Base-by-base conservation (phyloP, 2,329 filamentous ascomycete genomes). In the Talaromyces sp. region DNA sequence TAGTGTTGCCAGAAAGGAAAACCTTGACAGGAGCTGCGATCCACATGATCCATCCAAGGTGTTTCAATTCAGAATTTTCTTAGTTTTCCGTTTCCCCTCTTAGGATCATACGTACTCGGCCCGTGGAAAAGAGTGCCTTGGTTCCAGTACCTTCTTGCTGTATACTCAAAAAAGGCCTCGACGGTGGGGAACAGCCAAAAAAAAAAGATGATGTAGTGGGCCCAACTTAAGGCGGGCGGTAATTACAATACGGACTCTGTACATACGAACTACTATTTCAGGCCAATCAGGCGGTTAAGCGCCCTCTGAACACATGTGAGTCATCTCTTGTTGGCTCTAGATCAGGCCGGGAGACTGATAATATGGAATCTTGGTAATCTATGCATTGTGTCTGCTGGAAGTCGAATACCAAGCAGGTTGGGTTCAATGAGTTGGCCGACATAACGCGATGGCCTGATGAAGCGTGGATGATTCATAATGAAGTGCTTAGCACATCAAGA, bases 11-110 rank as follows among this genome's bases (percentile, higher is more conserved):
- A 53, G 29, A 34, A 31, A 51, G 40, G 31, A 64, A 64, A 64
- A 64, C 51, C 62, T 61, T 61, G 31, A 61, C 58, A 61, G 45
- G 22, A 38, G 22, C 36, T 19, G 4, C 25, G 59, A 61, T 61
- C 59, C 59, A 61, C 59, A 49, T 40, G 45, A 61, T 51, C 59
- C 59, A 61, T 47, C 1, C 31, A 59, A 27, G 5, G 10, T 38
- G 31, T 56, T 56, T 56, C 53, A 56, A 56, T 56, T 56, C 31
- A 38, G 31, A 36, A 22, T 56, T 56, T 56, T 56, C n/a, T 22
- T 22, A 38, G 31, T 56, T 56, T 56, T 10, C 53, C 31, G n/a
- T 34, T 56, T 22, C 51, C 51, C 47, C 17, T 19, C 29, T 56
- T 34, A 34, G 17, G n/a, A 22, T 36, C 31, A 56, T 13, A 38